These are phyloP conservation scores for Monosporascus ibericus DNA, from an alignment of 2,329 filamentous ascomycete genomes.

Conservation along the genomic window DNA sequence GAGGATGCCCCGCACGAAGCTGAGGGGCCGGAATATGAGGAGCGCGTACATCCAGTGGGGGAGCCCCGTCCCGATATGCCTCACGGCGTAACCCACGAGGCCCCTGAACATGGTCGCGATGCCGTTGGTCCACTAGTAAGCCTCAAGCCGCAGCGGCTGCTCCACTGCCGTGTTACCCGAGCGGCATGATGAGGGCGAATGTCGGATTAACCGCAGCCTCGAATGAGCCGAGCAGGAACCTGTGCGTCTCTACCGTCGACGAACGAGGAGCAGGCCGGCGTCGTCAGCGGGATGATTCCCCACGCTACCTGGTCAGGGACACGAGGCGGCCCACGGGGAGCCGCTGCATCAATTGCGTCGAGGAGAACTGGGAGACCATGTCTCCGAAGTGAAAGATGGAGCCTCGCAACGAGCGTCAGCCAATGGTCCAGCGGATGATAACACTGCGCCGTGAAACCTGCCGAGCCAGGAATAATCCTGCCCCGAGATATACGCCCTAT, in stretches of 20 bases:
- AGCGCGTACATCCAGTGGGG: slow-evolving; percentile 37
- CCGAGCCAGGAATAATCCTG: slow-evolving; percentile 47
- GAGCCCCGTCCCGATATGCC: slow-evolving; percentile 39
- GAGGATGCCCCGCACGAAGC: slow-evolving; percentile 47
- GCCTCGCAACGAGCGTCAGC: slow-evolving; percentile 33
- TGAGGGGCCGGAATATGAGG: slow-evolving; percentile 52
- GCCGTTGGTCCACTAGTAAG: slow-evolving; percentile 54
- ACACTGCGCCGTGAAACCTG: slow-evolving; percentile 21
- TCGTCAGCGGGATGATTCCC: slow-evolving; percentile 42
- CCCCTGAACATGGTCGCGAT: slow-evolving; percentile 58
- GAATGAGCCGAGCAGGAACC: slow-evolving; percentile 49
- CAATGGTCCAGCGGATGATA: no score
- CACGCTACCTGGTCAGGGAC: slow-evolving; percentile 36
- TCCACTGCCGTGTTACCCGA: slow-evolving; percentile 35
- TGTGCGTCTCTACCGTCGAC: slow-evolving; percentile 47
- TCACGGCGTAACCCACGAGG: slow-evolving; percentile 50
- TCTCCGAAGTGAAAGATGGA: slow-evolving; percentile 49
- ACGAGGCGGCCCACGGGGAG: slow-evolving; percentile 43
- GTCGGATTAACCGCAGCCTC: slow-evolving; percentile 53
- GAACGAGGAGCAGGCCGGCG: slow-evolving; percentile 47
- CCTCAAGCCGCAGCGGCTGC: slow-evolving; percentile 45
- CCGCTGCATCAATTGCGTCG: slow-evolving; percentile 37
- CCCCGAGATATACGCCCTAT: slow-evolving; percentile 39
- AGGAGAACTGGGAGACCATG: slow-evolving; percentile 38
- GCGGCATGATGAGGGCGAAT: slow-evolving; percentile 27